Conservation (phyloP, 345 rosid species). For the Gossypium ekmanianum region DNA sequence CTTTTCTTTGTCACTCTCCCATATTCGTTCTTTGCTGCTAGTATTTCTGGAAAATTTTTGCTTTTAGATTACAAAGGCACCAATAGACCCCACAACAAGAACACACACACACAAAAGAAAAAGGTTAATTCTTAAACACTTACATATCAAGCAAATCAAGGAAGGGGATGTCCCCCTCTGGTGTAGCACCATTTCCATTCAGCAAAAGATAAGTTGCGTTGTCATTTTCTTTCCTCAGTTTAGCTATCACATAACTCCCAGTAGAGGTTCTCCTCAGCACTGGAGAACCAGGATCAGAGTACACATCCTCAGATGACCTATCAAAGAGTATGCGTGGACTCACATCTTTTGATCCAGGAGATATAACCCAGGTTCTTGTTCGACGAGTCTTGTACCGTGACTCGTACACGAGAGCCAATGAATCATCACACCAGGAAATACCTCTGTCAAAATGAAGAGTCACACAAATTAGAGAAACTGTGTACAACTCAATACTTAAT, state of each 20-base stretch:
- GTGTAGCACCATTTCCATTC: slow-evolving; percentile 95
- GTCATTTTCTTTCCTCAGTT: slow-evolving; percentile 65
- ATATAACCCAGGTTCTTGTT: slow-evolving; percentile 85
- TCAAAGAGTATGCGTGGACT: slow-evolving; percentile 80
- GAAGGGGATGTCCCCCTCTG: slow-evolving; percentile 95
- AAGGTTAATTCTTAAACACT: slow-evolving; percentile 30
- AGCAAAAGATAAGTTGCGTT: slow-evolving; percentile 64
- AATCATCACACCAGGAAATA: slow-evolving; percentile 92
- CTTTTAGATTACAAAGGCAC: slow-evolving; percentile 27
- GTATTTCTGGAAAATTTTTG: slow-evolving; percentile 59
- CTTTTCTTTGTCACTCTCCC: slow-evolving; percentile 95
- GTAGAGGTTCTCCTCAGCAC: slow-evolving; percentile 77
- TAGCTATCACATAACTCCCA: slow-evolving; percentile 87
- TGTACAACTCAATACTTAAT: slow-evolving; percentile 8
- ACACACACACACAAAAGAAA: not conserved
- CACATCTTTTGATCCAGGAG: slow-evolving; percentile 65
- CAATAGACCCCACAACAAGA: slow-evolving; percentile 1
- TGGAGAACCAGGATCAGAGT: slow-evolving; percentile 99
- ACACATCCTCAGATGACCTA: slow-evolving; percentile 95
- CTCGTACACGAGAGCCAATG: slow-evolving; percentile 85
- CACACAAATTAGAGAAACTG: not conserved
- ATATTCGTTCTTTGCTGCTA: slow-evolving; percentile 90
- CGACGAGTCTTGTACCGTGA: slow-evolving; percentile 96
- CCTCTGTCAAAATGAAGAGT: slow-evolving; percentile 51
- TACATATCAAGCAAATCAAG: slow-evolving; percentile 96